Conservation (phyloP, 257 asterid genomes). For the Phtheirospermum japonicum region DNA sequence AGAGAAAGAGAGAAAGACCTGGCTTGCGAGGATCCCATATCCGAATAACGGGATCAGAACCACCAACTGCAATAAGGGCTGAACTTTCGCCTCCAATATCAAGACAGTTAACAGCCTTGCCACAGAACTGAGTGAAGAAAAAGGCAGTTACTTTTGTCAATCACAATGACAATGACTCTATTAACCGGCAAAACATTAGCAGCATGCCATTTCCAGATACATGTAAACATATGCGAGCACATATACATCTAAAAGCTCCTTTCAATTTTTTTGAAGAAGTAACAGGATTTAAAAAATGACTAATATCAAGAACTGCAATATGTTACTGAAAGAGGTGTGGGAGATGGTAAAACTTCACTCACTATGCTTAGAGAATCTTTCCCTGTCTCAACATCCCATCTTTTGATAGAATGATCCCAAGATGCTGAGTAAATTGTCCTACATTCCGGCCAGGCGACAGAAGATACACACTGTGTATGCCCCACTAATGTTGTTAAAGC, state of each 20-base stretch:
- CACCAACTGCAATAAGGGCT: conserved; percentile 79
- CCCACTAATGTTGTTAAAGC: conserved; percentile 78
- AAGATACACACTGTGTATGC: conserved; percentile 88
- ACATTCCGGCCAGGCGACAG: conserved; percentile 76
- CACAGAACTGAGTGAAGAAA: conserved; percentile 46
- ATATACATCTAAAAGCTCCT: not conserved
- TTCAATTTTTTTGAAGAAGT: not conserved
- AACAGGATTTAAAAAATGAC: conserved; percentile 10
- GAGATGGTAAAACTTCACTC: conserved; percentile 26
- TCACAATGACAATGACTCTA: conserved; percentile 9
- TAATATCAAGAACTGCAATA: too few relatives aligned
- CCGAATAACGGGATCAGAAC: conserved; percentile 79
- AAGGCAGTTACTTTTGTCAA: not conserved
- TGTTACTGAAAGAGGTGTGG: not conserved
- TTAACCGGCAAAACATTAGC: not conserved
- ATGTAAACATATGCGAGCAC: not conserved
- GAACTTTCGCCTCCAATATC: conserved; percentile 97
- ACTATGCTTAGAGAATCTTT: conserved; percentile 67
- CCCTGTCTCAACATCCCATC: conserved; percentile 95
- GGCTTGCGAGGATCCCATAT: conserved; percentile 99
- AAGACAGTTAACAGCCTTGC: conserved; percentile 80
- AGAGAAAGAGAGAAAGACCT: conserved; percentile 41
- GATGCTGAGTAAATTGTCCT: conserved; percentile 79
- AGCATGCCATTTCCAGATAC: not conserved
- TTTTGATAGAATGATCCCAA: conserved; percentile 94